Conservation (phyloP, 1,284 basidiomycete genomes). For the Rhodotorula sp. region DNA sequence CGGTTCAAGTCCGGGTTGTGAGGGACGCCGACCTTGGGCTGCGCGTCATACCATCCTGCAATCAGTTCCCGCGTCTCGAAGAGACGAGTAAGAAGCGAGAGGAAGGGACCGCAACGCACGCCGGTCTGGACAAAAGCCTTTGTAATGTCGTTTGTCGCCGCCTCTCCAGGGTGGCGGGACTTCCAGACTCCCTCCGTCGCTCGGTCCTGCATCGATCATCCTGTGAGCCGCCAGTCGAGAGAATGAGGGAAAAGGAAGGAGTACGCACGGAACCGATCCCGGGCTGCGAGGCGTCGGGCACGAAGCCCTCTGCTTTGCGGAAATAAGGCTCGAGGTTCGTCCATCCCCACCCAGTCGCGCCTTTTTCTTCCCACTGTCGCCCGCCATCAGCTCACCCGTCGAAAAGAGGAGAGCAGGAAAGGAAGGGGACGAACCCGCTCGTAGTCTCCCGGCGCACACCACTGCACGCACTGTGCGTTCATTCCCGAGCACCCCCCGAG, state of each 20-base stretch:
- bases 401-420: not conserved
- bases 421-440: conserved; percentile 40
- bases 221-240: conserved; percentile 4
- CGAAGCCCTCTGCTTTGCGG: conserved; percentile 19
- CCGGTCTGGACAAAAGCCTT: conserved; percentile 10
- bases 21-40: conserved; percentile 13
- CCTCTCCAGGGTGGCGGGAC: conserved; percentile 31
- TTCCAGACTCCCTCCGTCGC: conserved; percentile 44
- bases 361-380: conserved; percentile 48
- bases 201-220: conserved; percentile 39
- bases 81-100: not conserved
- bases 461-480: conserved; percentile 43
- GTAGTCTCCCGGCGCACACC: conserved; percentile 48
- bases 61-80: too few relatives aligned
- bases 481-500: conserved; percentile 49
- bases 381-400: too few relatives aligned
- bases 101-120: not conserved
- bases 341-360: conserved; percentile 51
- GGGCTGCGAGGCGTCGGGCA: conserved; percentile 11
- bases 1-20: conserved; percentile 21
- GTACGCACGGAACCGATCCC: conserved; percentile 8
- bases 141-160: conserved; percentile 4
- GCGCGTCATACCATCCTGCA: not conserved
- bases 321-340: conserved; percentile 47
- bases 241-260: too few relatives aligned